Base-by-base conservation (phyloP, 345 rosid genomes). In the Populus nigra region DNA sequence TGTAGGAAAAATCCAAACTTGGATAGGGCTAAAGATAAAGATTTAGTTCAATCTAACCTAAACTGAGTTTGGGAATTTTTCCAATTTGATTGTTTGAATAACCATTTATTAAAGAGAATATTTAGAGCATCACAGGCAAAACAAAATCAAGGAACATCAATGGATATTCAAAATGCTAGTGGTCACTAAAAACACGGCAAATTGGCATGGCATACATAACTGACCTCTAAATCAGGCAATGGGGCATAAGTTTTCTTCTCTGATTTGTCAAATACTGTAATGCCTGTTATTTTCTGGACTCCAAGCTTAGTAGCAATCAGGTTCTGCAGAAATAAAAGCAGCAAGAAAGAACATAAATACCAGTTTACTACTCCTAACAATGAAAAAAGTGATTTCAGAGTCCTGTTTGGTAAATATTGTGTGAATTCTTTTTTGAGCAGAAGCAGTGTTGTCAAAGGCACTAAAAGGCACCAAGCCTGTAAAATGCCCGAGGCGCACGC, bases 161-260 rank as follows among this genome's bases (percentile, higher is more conserved):
- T 22, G 18, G 13, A 7, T 20, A 39, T 38, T 59, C 38, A 73
- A 33, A 27, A 13, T 27, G 33, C 75, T 29, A 33, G 35, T 25
- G 50, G n/a, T 29, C 35, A 55, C 41, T 10, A 38, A 71, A 13
- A 23, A 29, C 15, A 43, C 13, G 22, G 25, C 63, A 29, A 45
- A 49, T 12, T n/a, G 33, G 9, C 27, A 13, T n/a, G 33, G 9
- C 27, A 13, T 20, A 33, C 29, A 65, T 29, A 67, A 80, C 97
- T 72, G 72, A 92, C 98, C 98, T 93, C 99, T 81, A 90, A 77
- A 84, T 96, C 98, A 22, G 90, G 89, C 86, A 92, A 76, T 31
- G 91, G 91, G 68, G 90, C 91, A 75, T 86, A 89, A 20, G 86
- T 85, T 83, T 75, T 91, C 75, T 86, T 88, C 86, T 91, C 97